Evolutionary conservation across 2,329 filamentous ascomycete genomes (phyloP), one percentile per base, ranked within the genome.

Genomic region (Cladobotryum mycophilum): DNA sequence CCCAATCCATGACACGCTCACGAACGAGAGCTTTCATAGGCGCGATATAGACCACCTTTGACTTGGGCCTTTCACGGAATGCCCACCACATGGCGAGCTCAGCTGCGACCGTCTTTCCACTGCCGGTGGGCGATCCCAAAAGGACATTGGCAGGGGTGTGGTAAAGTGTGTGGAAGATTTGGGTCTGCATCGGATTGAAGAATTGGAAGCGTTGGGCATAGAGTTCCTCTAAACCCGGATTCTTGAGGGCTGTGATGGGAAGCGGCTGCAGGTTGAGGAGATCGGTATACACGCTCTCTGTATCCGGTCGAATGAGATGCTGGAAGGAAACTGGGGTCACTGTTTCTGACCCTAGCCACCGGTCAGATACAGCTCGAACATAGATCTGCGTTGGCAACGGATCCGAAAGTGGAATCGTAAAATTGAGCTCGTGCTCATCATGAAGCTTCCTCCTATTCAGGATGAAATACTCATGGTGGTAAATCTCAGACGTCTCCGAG

Each of bases 21-120:
- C 93, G 88, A 17, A 99, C 93, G 33, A 99, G 82, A 0, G 95
- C 95, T 70, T 99, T 99, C 95, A 99, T 99, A 0, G 95, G 95
- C 2, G 93, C 93, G 64, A 99, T 97, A 67, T 99, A 99, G 12
- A 99, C 93, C 2, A 99, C 91, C 71, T 99, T 99, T 3, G 90
- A 96, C 3, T 91, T 90, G 1, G 93, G 93, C 46, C 86, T 86
- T 65, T 96, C 91, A 13, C 91, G 84, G 71, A 99, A 97, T 3
- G 93, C 92, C 90, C 91, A 96, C 95, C 95, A 99, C 92, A 99
- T 97, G 22, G 95, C 91, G 54, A 99, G 72, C 65, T 99, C 93
- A 45, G 88, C 90, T 15, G 95, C 93, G 38, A 99, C 88, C 1
- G 95, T 99, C 75, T 99, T 99, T 52, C 93, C 93, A 76, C 90